Evolutionary conservation across 2,329 filamentous ascomycete species (phyloP).

Genomic region (Venturia oleaginea): DNA sequence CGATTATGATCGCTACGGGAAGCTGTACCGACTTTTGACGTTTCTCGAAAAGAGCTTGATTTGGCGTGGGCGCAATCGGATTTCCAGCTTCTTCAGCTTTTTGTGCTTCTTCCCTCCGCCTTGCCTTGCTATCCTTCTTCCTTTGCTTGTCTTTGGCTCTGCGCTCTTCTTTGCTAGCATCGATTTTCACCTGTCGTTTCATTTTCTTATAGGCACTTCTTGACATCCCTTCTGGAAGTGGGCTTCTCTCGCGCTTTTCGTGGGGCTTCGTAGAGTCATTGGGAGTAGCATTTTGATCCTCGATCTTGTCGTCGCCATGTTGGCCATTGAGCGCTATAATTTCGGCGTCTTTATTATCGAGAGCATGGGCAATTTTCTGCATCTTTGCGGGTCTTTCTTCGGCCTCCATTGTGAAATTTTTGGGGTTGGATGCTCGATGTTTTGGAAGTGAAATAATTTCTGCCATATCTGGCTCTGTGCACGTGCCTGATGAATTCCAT

Average conservation of each 20-base stretch:
- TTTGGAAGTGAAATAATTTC: neutral
- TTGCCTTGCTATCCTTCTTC: conserved; percentile 42
- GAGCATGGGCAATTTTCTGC: conserved; percentile 39
- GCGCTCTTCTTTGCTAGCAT: conserved; percentile 54
- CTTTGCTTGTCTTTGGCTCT: conserved; percentile 52
- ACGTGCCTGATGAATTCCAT: too few relatives aligned
- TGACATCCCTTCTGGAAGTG: conserved; percentile 43
- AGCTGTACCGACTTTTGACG: conserved; percentile 20
- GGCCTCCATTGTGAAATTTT: conserved; percentile 1
- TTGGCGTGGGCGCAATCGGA: conserved; percentile 7
- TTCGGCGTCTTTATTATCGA: neutral
- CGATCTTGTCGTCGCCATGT: neutral
- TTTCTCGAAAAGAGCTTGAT: conserved; percentile 18
- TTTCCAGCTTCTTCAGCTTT: conserved; percentile 21
- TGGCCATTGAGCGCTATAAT: neutral
- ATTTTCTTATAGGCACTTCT: conserved; percentile 83
- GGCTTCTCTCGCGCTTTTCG: conserved; percentile 9
- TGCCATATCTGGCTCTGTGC: neutral
- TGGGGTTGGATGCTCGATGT: neutral
- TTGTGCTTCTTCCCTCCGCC: conserved; percentile 27
- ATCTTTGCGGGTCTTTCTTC: conserved; percentile 39
- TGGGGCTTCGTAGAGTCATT: conserved; percentile 15
- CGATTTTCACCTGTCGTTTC: conserved; percentile 63
- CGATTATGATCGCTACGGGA: conserved; percentile 63
- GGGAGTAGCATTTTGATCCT: conserved; percentile 2